Conservation (phyloP, 805 yeast genomes). For the Candida nonsorbophila region DNA sequence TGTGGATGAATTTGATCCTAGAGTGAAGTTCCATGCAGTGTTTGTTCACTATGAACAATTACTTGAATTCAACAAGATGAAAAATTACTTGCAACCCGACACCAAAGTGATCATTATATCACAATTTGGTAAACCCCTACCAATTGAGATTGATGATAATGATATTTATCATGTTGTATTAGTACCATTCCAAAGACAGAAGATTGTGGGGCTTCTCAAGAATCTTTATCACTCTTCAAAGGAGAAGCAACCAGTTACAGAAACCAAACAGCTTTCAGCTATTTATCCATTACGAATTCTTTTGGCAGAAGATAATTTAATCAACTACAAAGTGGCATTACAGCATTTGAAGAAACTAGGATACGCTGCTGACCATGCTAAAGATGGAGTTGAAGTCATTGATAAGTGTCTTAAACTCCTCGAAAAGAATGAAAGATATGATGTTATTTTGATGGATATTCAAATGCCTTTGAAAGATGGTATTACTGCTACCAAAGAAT, state of each 20-base stretch:
- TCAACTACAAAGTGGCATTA: conserved; percentile 46
- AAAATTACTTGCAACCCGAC: not conserved
- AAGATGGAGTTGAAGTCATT: conserved; percentile 44
- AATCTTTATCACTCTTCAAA: conserved; percentile 2
- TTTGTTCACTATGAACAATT: conserved; percentile 16
- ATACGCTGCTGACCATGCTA: conserved; percentile 46
- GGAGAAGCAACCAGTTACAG: not conserved
- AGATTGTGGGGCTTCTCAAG: conserved; percentile 11
- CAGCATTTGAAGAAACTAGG: conserved; percentile 47
- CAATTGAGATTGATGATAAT: conserved; percentile 14
- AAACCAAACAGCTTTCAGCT: conserved; percentile 2
- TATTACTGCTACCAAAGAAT: conserved; percentile 40
- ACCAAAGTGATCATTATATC: conserved; percentile 19
- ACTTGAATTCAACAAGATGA: conserved; percentile 1
- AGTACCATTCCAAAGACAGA: conserved; percentile 22
- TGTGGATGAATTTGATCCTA: conserved; percentile 9
- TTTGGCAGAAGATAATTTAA: conserved; percentile 52
- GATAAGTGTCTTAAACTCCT: conserved; percentile 25
- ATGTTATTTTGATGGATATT: conserved; percentile 51
- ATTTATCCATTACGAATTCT: conserved; percentile 41
- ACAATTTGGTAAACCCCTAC: conserved; percentile 22
- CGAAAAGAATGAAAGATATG: conserved; percentile 30
- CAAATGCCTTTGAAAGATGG: conserved; percentile 58
- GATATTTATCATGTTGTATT: conserved; percentile 18
- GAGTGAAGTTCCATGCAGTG: conserved; percentile 10